A percentile compares a stretch with the other conserved stretches of the same genome.
Conservation (phyloP, 1,284 basidiomycete species). For the Thelephora terrestris region DNA sequence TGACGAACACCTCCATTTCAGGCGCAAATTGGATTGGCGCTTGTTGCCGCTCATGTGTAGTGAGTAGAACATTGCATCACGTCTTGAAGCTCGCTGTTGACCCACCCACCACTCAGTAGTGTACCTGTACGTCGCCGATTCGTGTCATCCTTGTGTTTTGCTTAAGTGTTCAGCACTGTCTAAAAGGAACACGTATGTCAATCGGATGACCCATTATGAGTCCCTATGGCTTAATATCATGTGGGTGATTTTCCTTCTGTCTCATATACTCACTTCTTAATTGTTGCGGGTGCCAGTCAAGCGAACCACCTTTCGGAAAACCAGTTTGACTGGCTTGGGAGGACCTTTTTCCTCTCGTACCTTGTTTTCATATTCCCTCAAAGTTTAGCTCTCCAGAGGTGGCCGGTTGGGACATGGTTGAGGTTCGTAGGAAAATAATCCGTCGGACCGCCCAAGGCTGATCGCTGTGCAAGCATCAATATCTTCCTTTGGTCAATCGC, state of each 20-base stretch:
- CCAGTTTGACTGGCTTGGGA: constrained; percentile 47
- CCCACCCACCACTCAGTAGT: constrained; percentile 30
- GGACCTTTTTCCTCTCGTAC: constrained; percentile 61
- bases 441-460: not conserved
- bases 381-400: constrained; percentile 62
- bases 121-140: constrained; percentile 36
- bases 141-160: constrained; percentile 10
- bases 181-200: constrained; percentile 59
- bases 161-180: not conserved
- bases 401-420: constrained; percentile 76
- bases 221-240: constrained; percentile 30
- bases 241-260: no score
- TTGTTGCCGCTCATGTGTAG: constrained; percentile 65
- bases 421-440: constrained; percentile 8
- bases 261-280: no score
- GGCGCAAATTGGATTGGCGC: constrained; percentile 55
- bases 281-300: constrained; percentile 13
- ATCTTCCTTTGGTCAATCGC: constrained; percentile 61
- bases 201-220: constrained; percentile 62
- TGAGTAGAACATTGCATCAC: constrained; percentile 29
- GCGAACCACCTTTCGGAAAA: constrained; percentile 24
- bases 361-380: constrained; percentile 62
- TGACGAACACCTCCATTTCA: constrained; percentile 15
- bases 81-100: constrained; percentile 15
- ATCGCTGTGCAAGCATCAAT: constrained; percentile 36